Conservation (phyloP, 352 stramenopile genomes). For the Phytophthora hibernalis region DNA sequence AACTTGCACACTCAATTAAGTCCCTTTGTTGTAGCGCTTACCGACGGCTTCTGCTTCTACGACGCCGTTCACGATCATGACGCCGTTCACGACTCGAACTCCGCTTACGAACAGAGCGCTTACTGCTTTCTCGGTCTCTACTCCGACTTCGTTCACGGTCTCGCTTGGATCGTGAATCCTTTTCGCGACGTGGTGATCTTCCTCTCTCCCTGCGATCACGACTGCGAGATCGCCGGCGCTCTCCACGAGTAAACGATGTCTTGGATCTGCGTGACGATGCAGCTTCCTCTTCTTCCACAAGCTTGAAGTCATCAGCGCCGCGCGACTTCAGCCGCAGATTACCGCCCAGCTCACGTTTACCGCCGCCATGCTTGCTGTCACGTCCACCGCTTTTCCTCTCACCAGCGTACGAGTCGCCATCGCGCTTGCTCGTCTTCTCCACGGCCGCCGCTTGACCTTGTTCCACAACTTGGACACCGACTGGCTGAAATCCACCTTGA, state of each 20-base stretch:
- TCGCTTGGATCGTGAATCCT: conserved; percentile 25
- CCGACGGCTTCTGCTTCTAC: conserved; percentile 16
- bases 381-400: conserved; percentile 38
- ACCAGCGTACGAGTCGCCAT: conserved; percentile 49
- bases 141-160: conserved; percentile 15
- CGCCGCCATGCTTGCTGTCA: conserved; percentile 14
- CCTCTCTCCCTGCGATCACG: conserved; percentile 16
- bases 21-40: neutral
- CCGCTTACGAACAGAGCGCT: conserved; percentile 10
- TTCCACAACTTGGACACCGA: conserved; percentile 99
- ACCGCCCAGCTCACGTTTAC: conserved; percentile 39
- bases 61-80: conserved; percentile 10
- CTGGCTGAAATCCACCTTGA: conserved; percentile 98
- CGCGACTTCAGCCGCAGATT: conserved; percentile 57
- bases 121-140: conserved; percentile 8
- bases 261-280: conserved; percentile 17
- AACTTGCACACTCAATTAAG: too few species aligned
- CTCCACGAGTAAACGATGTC: conserved; percentile 6
- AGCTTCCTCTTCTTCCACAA: conserved; percentile 55
- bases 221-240: conserved; percentile 32
- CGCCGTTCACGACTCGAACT: conserved; percentile 21
- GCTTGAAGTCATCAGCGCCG: conserved; percentile 43
- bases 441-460: conserved; percentile 73
- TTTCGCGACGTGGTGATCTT: conserved; percentile 13
- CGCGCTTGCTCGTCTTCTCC: conserved; percentile 67